These are phyloP conservation scores for Kwoniella shandongensis DNA, from an alignment of 768 basidiomycete species.

Conservation along the genomic window DNA sequence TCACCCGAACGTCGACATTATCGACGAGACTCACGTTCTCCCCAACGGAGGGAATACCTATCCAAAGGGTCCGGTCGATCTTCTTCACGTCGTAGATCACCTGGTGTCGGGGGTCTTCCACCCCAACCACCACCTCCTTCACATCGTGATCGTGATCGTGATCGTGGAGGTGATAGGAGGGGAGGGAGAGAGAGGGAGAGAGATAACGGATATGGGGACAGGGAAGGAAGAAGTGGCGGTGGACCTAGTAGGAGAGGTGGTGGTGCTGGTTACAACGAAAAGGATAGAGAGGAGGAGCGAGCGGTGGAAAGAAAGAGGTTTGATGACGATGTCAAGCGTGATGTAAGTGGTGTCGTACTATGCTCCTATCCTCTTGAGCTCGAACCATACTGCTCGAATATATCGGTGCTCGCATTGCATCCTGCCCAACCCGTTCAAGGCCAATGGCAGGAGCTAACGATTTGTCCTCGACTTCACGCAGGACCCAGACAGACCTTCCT, in stretches of 20 bases:
- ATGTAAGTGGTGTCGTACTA: slow-evolving; percentile 15
- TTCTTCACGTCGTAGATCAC: slow-evolving; percentile 30
- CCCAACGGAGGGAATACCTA: slow-evolving; percentile 26
- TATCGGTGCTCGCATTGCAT: slow-evolving; percentile 4
- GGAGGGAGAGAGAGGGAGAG: slow-evolving; percentile 18
- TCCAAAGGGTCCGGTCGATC: slow-evolving; percentile 33
- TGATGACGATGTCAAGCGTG: slow-evolving; percentile 36
- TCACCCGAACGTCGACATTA: slow-evolving; percentile 21
- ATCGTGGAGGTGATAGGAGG: slow-evolving; percentile 7
- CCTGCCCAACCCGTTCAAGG: not conserved
- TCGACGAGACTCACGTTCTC: slow-evolving; percentile 28
- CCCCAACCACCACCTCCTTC: too few species aligned
- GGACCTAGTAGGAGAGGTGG: slow-evolving; percentile 7
- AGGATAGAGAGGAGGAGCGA: slow-evolving; percentile 49
- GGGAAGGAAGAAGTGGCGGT: slow-evolving; percentile 26
- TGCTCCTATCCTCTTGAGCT: slow-evolving; percentile 1
- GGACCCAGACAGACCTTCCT: slow-evolving; percentile 53
- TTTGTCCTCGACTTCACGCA: slow-evolving; percentile 12
- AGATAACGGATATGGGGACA: slow-evolving; percentile 43
- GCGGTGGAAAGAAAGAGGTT: slow-evolving; percentile 47
- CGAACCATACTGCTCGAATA: not conserved
- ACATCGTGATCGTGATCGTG: slow-evolving; percentile 17
- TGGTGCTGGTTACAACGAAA: slow-evolving; percentile 29
- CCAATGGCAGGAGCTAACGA: slow-evolving; percentile 1
- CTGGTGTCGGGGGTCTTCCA: slow-evolving; percentile 5